A percentile compares a stretch with the other conserved stretches of the same genome.
Conservation (phyloP, 495 filamentous ascomycete species). For the Clavariopsis aquatica region DNA sequence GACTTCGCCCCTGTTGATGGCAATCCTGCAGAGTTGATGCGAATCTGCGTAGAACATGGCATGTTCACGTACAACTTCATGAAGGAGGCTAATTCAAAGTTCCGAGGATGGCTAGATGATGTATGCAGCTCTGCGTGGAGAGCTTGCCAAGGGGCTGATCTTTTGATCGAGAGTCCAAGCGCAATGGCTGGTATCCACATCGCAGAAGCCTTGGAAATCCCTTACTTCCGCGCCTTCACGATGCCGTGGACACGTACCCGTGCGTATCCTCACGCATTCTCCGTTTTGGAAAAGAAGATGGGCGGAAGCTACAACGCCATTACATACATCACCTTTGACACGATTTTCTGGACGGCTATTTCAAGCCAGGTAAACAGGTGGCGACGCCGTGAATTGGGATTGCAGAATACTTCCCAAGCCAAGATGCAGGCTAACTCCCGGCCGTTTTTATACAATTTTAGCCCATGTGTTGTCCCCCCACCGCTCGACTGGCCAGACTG, state of each 20-base stretch:
- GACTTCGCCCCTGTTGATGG: constrained; percentile 86
- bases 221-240: constrained; percentile 96
- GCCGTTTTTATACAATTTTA: constrained; percentile 97
- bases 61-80: constrained; percentile 96
- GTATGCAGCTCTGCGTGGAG: constrained; percentile 80
- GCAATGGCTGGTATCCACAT: constrained; percentile 99
- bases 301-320: constrained; percentile 93
- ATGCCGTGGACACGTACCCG: constrained; percentile 98
- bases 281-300: constrained; percentile 90
- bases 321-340: constrained; percentile 97
- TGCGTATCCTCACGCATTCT: constrained; percentile 96
- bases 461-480: constrained; percentile 84
- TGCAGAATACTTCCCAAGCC: constrained; percentile 80
- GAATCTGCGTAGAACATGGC: constrained; percentile 92
- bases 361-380: constrained; percentile 90
- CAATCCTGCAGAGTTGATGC: constrained; percentile 92
- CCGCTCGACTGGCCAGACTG: constrained; percentile 96
- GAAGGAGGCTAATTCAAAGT: constrained; percentile 80
- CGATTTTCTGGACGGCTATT: constrained; percentile 92
- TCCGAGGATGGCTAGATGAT: constrained; percentile 91
- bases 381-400: constrained; percentile 74
- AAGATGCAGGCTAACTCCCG: constrained; percentile 96
- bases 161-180: constrained; percentile 93
- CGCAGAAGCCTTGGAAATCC: constrained; percentile 90
- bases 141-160: constrained; percentile 82